Evolutionary conservation across 106 monocot species (phyloP).

Genomic region (Xerophyta viscosa): DNA sequence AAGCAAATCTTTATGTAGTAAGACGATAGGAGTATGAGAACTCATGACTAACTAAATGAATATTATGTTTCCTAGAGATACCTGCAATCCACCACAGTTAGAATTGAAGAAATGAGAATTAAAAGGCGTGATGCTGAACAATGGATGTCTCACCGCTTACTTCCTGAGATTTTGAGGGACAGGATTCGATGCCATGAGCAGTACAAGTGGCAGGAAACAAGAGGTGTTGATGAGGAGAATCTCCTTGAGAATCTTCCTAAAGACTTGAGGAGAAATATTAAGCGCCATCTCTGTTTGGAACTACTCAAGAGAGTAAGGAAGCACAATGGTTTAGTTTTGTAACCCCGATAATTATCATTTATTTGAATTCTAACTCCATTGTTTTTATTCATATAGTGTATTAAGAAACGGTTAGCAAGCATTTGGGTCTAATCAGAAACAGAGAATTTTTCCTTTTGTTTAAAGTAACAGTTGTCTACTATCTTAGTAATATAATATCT

Average conservation of each 20-base stretch:
- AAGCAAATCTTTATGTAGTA: no score
- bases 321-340: no score
- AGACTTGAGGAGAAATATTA: conserved; percentile 91
- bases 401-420: no score
- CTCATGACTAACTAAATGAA: no score
- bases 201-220: conserved; percentile 92
- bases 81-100: conserved; percentile 78
- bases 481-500: no score
- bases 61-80: conserved; percentile 90
- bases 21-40: no score
- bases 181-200: conserved; percentile 85
- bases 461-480: no score
- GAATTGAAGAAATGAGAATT: conserved; percentile 97
- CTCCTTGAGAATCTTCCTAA: conserved; percentile 78
- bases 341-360: no score
- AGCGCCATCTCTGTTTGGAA: conserved; percentile 86
- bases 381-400: no score
- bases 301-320: conserved; percentile 81
- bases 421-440: no score
- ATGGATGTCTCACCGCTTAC: conserved; percentile 91
- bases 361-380: no score
- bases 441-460: no score
- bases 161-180: conserved; percentile 73
- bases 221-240: conserved; percentile 86
- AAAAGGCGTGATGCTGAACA: conserved; percentile 88